These are phyloP conservation scores for Lithohypha guttulata DNA, from an alignment of 2,329 filamentous ascomycete species.

Conservation along the genomic window DNA sequence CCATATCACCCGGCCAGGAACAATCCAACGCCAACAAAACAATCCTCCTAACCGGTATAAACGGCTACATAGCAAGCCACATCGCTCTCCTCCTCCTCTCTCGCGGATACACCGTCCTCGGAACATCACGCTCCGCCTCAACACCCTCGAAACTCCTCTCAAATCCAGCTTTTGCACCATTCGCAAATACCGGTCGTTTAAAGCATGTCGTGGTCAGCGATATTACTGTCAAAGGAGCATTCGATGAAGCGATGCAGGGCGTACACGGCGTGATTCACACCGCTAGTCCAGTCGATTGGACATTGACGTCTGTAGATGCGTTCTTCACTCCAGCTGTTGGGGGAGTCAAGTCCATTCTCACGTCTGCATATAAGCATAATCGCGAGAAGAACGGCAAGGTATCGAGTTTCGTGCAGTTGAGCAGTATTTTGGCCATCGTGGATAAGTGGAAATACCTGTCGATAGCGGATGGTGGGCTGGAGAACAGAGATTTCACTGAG, in stretches of 20 bases:
- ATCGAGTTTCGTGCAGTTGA: slow-evolving; percentile 20
- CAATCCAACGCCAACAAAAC: neutral
- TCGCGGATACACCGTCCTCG: slow-evolving; percentile 31
- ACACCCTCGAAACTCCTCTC: slow-evolving; percentile 19
- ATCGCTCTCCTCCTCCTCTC: slow-evolving; percentile 29
- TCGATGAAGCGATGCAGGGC: slow-evolving; percentile 29
- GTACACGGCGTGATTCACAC: slow-evolving; percentile 20
- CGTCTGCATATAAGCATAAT: slow-evolving; percentile 11
- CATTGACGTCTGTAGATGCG: slow-evolving; percentile 16
- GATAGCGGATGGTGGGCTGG: slow-evolving; percentile 6
- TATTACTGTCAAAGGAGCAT: slow-evolving; percentile 27
- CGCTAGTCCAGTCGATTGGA: slow-evolving; percentile 19
- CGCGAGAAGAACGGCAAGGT: slow-evolving; percentile 8
- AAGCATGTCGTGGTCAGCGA: slow-evolving; percentile 26
- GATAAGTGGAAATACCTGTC: slow-evolving; percentile 16
- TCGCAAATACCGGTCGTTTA: slow-evolving; percentile 25
- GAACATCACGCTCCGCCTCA: slow-evolving; percentile 27
- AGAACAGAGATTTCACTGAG: slow-evolving; percentile 19
- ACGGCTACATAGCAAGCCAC: slow-evolving; percentile 32
- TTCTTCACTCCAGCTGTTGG: slow-evolving; percentile 20
- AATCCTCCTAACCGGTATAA: slow-evolving; percentile 31
- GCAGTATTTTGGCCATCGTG: slow-evolving; percentile 20
- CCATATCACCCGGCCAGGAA: neutral
- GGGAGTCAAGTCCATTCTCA: slow-evolving; percentile 18
- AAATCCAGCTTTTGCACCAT: slow-evolving; percentile 24